Conservation (phyloP, 78 protist genomes). For the Blattamonas nauphoetae region DNA sequence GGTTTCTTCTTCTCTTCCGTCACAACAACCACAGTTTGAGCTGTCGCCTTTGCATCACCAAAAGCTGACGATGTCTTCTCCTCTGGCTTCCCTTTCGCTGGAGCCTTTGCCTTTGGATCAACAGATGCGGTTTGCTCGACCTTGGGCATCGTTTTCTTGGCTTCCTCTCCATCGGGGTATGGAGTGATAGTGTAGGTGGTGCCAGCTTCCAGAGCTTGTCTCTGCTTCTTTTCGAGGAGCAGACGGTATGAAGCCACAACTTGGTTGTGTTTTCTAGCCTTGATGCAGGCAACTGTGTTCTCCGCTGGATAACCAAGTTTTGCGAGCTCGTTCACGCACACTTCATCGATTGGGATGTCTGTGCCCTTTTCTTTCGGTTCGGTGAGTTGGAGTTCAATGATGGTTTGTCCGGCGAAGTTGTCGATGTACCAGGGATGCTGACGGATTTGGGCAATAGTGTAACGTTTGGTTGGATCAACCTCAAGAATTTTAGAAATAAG, state of each 20-base stretch:
- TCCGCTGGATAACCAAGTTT: not conserved
- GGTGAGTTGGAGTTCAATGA: not conserved
- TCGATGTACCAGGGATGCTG: not conserved
- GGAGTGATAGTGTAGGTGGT: not conserved
- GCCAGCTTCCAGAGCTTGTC: not conserved
- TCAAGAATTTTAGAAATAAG: slow-evolving; percentile 12
- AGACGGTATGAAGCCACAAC: not conserved
- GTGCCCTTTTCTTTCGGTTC: not conserved
- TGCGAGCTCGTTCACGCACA: not conserved
- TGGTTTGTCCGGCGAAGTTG: not conserved
- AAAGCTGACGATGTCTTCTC: too few relatives aligned
- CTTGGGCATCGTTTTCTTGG: too few relatives aligned
- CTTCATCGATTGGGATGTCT: not conserved
- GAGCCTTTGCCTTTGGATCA: too few relatives aligned
- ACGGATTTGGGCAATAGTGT: not conserved
- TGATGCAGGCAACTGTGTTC: not conserved
- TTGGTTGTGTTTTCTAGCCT: slow-evolving; percentile 5
- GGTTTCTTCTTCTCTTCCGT: too few relatives aligned
- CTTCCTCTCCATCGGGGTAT: too few relatives aligned
- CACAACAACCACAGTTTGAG: too few relatives aligned
- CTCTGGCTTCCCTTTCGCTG: too few relatives aligned
- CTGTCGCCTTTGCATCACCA: too few relatives aligned
- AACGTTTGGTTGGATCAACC: slow-evolving; percentile 5
- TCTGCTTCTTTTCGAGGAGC: not conserved
- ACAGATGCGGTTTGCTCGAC: too few relatives aligned